These are phyloP conservation scores for Penstemon newberryi DNA, from an alignment of 257 asterid genomes.

Conservation along the genomic window DNA sequence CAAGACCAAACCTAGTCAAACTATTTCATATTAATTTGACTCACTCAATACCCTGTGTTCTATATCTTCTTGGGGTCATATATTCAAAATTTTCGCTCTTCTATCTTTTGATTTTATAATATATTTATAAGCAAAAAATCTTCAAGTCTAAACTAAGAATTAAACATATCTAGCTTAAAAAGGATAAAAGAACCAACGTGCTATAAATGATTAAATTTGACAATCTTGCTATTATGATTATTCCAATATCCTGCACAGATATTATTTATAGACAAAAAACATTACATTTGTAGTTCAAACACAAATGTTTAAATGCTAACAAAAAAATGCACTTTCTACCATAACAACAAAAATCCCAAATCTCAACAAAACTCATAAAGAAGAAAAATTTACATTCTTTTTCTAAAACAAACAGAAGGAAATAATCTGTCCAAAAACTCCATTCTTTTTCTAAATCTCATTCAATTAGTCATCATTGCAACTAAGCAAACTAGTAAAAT, in stretches of 20 bases:
- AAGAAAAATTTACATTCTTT: conserved; percentile 9
- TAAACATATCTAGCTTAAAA: neutral
- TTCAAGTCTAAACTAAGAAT: neutral
- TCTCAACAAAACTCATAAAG: conserved; percentile 1
- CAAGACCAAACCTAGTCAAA: too few relatives aligned
- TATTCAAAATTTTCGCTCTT: too few relatives aligned
- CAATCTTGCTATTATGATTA: neutral
- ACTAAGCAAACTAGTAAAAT: conserved; percentile 63
- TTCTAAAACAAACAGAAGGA: neutral
- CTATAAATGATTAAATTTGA: neutral
- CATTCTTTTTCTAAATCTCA: neutral
- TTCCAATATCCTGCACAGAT: neutral
- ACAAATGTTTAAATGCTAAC: neutral
- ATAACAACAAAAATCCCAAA: neutral
- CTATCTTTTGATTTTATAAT: too few relatives aligned
- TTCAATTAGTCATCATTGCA: conserved; percentile 42
- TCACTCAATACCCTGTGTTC: too few relatives aligned
- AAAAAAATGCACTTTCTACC: neutral
- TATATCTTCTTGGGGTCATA: too few relatives aligned
- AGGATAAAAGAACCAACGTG: neutral
- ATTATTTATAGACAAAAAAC: neutral
- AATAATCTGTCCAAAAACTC: neutral
- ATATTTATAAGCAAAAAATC: too few relatives aligned
- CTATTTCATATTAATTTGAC: too few relatives aligned
- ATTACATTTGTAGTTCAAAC: neutral